Percentiles rank a stretch among this genome's conserved stretches.
These are phyloP conservation scores for Lentinula detonsa DNA, from an alignment of 768 basidiomycete genomes.

Conservation along the genomic window DNA sequence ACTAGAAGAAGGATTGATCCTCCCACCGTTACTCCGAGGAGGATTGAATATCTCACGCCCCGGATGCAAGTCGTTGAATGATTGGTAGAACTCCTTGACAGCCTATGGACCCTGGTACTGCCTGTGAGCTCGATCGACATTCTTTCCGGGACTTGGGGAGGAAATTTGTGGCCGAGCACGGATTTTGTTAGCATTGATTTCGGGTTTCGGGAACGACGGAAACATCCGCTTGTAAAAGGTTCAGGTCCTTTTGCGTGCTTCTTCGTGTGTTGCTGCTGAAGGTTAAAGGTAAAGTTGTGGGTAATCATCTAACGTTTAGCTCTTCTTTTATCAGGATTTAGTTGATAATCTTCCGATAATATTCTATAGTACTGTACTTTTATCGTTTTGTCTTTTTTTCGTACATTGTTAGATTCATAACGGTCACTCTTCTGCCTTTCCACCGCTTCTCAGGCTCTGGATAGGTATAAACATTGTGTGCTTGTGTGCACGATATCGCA, in stretches of 20 bases:
- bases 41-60: constrained; percentile 75
- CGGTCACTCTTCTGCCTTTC: no score
- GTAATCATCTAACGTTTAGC: neutral
- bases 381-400: neutral
- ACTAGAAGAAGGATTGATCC: constrained; percentile 75
- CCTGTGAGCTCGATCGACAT: neutral
- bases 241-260: neutral
- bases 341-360: neutral
- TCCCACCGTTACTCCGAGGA: constrained; percentile 81
- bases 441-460: no score
- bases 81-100: constrained; percentile 48
- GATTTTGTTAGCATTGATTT: neutral
- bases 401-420: neutral
- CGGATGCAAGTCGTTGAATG: constrained; percentile 60
- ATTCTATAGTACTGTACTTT: neutral
- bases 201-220: neutral
- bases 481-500: no score
- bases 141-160: neutral
- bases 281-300: neutral
- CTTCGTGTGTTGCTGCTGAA: neutral
- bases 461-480: no score
- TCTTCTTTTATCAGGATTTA: neutral
- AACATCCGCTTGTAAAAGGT: neutral
- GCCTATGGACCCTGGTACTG: neutral
- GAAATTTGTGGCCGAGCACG: neutral